Percentiles rank a stretch among this genome's conserved stretches.
Evolutionary conservation across 345 rosid species (phyloP).

Genomic region (Rhizophora apiculata): DNA sequence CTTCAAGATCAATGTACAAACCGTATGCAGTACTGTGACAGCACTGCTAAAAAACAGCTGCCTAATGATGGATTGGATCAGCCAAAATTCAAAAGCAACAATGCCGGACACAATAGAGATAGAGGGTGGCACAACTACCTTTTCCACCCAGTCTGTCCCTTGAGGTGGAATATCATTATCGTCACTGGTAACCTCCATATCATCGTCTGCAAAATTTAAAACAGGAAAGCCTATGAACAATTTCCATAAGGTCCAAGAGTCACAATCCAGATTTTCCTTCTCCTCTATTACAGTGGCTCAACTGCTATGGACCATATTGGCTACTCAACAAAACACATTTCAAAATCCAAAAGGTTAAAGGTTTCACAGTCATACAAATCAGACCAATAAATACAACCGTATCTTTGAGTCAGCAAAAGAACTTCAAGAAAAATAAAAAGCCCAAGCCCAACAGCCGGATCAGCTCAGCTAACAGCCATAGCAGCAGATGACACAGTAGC

Average conservation of each 20-base stretch:
- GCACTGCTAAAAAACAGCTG: background rate
- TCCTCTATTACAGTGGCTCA: background rate
- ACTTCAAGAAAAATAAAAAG: too few species aligned
- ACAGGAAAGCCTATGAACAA: background rate
- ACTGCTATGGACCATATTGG: background rate
- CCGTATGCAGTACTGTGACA: background rate
- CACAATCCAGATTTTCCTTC: background rate
- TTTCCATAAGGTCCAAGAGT: background rate
- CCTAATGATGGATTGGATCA: background rate
- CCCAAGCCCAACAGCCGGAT: too few species aligned
- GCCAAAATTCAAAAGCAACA: constrained; percentile 4
- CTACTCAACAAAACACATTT: background rate
- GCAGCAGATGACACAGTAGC: too few species aligned
- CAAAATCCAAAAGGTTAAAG: background rate
- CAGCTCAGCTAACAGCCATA: too few species aligned
- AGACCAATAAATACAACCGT: too few species aligned
- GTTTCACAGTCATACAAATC: background rate
- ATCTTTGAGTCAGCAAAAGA: too few species aligned
- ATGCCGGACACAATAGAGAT: background rate
- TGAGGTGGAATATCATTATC: constrained; percentile 31
- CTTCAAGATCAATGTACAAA: background rate
- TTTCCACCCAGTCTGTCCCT: constrained; percentile 28
- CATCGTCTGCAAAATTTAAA: constrained; percentile 41
- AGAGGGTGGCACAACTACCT: constrained; percentile 25
- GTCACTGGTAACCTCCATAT: constrained; percentile 34